phyloP scores from a whole-genome alignment of 441 rosid genomes.

The Dalechampia spathulata region DNA sequence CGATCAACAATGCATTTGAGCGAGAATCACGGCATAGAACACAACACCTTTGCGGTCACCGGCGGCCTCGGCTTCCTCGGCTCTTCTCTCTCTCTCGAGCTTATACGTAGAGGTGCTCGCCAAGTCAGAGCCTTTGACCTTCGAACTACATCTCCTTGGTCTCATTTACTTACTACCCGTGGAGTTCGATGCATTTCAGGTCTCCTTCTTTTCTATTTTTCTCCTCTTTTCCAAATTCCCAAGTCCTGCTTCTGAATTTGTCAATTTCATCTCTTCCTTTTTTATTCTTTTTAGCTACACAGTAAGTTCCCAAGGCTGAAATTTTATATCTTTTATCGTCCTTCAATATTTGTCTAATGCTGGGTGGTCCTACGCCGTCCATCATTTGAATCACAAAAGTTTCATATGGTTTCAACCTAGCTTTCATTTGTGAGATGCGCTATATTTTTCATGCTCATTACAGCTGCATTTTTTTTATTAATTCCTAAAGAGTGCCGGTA shows the following conservation, averaged over 20 bases:
- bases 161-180: slow-evolving; percentile 30
- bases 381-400: too few relatives aligned
- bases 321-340: too few relatives aligned
- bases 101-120: slow-evolving; percentile 78
- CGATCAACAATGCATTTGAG: slow-evolving; percentile 50
- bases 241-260: not conserved
- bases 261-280: too few relatives aligned
- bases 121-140: slow-evolving; percentile 75
- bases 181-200: slow-evolving; percentile 65
- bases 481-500: too few relatives aligned
- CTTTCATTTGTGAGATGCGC: too few relatives aligned
- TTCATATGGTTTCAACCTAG: too few relatives aligned
- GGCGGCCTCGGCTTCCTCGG: slow-evolving; percentile 83
- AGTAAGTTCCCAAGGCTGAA: too few relatives aligned
- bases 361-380: too few relatives aligned
- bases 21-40: slow-evolving; percentile 68
- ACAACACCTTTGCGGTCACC: slow-evolving; percentile 54
- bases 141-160: slow-evolving; percentile 56
- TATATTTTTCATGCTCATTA: too few relatives aligned
- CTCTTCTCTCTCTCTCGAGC: slow-evolving; percentile 67
- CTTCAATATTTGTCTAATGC: too few relatives aligned
- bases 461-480: too few relatives aligned
- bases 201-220: slow-evolving; percentile 1
- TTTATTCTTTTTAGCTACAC: too few relatives aligned
- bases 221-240: not conserved